These are phyloP conservation scores for Colletotrichum spaethianum DNA, from an alignment of 2,329 filamentous ascomycete species.

Conservation along the genomic window DNA sequence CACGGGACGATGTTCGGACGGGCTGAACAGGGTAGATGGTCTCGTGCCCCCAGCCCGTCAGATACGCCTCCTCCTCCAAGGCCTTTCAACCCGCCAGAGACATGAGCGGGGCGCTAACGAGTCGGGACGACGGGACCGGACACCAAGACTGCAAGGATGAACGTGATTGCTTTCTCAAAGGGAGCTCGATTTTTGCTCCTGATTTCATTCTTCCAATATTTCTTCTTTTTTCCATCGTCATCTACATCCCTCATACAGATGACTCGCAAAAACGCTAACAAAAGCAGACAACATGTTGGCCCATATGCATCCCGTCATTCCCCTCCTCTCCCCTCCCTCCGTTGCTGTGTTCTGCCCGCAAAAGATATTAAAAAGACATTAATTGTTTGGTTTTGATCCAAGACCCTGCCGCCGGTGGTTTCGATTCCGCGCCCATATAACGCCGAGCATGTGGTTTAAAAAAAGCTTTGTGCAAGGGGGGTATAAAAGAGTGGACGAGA, in stretches of 20 bases:
- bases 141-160: neutral
- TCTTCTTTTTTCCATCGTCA: neutral
- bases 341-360: slow-evolving; percentile 29
- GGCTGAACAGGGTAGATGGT: slow-evolving; percentile 5
- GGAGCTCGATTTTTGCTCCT: neutral
- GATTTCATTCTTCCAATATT: neutral
- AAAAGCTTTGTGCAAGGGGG: slow-evolving; percentile 37
- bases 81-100: neutral
- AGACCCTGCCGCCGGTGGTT: neutral
- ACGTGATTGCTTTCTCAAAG: neutral
- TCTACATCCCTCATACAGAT: neutral
- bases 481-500: slow-evolving; percentile 36
- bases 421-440: slow-evolving; percentile 21
- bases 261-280: slow-evolving; percentile 3
- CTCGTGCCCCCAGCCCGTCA: slow-evolving; percentile 20
- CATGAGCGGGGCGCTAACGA: neutral
- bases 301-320: neutral
- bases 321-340: neutral
- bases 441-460: slow-evolving; percentile 33
- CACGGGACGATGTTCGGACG: slow-evolving; percentile 8
- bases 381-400: slow-evolving; percentile 13
- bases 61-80: neutral
- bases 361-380: slow-evolving; percentile 35
- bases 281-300: neutral
- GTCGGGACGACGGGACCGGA: neutral